Conservation (phyloP, 2,329 filamentous ascomycete genomes). For the Pseudogymnoascus sp. region DNA sequence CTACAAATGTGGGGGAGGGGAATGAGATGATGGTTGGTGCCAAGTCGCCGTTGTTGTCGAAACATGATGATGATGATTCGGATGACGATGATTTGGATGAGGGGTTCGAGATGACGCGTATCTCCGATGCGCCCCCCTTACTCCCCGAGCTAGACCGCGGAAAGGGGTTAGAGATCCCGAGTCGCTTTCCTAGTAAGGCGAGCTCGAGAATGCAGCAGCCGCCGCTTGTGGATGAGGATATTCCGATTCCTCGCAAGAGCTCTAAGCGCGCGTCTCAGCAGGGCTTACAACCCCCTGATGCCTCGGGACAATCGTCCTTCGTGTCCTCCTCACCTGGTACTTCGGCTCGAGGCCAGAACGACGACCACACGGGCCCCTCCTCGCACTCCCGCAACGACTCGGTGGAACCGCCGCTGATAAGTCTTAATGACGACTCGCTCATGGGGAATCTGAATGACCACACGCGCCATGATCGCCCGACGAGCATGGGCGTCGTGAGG, state of each 20-base stretch:
- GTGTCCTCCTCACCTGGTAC: neutral
- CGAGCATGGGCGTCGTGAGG: constrained; percentile 51
- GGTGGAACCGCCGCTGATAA: neutral
- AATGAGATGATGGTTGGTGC: constrained; percentile 12
- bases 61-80: neutral
- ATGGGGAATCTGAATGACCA: constrained; percentile 19
- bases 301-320: neutral
- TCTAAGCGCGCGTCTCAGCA: constrained; percentile 49
- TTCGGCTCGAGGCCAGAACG: neutral
- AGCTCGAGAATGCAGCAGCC: constrained; percentile 35
- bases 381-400: neutral
- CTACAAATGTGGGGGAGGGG: constrained; percentile 35
- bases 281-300: neutral
- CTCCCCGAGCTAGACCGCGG: constrained; percentile 52
- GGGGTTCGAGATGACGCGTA: constrained; percentile 35
- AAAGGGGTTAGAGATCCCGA: constrained; percentile 44
- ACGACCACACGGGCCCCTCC: neutral
- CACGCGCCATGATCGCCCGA: constrained; percentile 42
- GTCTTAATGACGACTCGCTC: neutral
- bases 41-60: neutral
- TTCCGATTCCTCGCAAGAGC: constrained; percentile 79
- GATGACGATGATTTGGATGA: constrained; percentile 36
- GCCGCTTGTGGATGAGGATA: constrained; percentile 76
- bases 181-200: constrained; percentile 54
- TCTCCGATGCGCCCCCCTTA: constrained; percentile 47